Conservation (phyloP, 2,329 filamentous ascomycete genomes). For the Coccinonectria pachysandricola region DNA sequence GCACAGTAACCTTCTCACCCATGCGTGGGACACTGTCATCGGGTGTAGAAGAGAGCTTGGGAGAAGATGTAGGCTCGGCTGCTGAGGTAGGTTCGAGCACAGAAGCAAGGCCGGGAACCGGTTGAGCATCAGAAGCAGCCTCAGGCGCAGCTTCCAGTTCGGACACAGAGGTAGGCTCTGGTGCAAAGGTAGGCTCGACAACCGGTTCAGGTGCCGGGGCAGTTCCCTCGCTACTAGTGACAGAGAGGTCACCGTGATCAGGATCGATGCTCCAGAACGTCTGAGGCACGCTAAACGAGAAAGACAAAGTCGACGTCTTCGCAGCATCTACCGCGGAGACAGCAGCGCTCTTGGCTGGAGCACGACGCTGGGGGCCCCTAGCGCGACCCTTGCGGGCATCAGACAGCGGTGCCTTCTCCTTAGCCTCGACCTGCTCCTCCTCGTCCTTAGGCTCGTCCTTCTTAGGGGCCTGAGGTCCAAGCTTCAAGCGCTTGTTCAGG, state of each 20-base stretch:
- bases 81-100: no score
- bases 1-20: no score
- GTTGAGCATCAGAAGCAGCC: not conserved
- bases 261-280: conserved; percentile 43
- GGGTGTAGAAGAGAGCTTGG: not conserved
- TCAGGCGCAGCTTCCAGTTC: not conserved
- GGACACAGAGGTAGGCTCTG: no score
- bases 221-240: conserved; percentile 12
- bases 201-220: conserved; percentile 3
- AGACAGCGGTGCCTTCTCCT: conserved; percentile 66
- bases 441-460: conserved; percentile 55
- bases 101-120: not conserved
- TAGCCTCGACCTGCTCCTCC: conserved; percentile 44
- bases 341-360: conserved; percentile 42
- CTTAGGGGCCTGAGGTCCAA: conserved; percentile 74
- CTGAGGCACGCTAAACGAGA: conserved; percentile 37
- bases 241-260: conserved; percentile 33
- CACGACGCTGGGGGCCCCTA: conserved; percentile 72
- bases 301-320: conserved; percentile 21
- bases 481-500: conserved; percentile 75
- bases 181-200: no score
- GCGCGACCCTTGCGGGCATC: conserved; percentile 89
- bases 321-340: conserved; percentile 19
- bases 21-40: no score
- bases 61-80: no score